Conservation (phyloP, 495 filamentous ascomycete species). For the Neurospora sp. region DNA sequence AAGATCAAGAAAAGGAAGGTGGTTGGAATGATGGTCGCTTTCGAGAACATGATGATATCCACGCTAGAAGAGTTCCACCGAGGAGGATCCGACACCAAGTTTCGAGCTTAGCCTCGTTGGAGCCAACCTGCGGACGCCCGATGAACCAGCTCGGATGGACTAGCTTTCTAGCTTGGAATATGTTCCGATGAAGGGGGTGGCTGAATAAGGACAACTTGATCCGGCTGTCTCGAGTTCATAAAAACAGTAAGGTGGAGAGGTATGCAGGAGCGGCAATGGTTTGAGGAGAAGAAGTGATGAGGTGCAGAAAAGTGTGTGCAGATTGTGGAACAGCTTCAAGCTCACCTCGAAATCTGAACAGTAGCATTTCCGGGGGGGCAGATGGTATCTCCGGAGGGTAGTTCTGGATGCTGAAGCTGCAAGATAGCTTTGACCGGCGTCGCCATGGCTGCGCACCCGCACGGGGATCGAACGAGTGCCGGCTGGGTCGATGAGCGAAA, state of each 20-base stretch:
- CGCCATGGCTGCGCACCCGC: background rate
- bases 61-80: background rate
- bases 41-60: background rate
- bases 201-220: background rate
- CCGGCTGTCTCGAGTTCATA: background rate
- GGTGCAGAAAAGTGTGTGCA: background rate
- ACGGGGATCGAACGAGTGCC: background rate
- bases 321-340: background rate
- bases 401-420: background rate
- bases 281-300: background rate
- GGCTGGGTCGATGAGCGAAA: background rate
- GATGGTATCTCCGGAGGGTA: background rate
- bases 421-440: background rate
- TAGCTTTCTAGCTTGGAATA: background rate
- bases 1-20: background rate
- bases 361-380: background rate
- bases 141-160: background rate
- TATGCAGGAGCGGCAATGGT: background rate
- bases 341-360: background rate
- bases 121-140: background rate
- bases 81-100: background rate
- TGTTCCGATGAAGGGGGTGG: background rate
- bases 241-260: background rate
- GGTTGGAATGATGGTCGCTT: background rate
- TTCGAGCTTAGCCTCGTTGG: background rate